These are phyloP conservation scores for Anacardium occidentale DNA, from an alignment of 345 rosid genomes.

Conservation along the genomic window DNA sequence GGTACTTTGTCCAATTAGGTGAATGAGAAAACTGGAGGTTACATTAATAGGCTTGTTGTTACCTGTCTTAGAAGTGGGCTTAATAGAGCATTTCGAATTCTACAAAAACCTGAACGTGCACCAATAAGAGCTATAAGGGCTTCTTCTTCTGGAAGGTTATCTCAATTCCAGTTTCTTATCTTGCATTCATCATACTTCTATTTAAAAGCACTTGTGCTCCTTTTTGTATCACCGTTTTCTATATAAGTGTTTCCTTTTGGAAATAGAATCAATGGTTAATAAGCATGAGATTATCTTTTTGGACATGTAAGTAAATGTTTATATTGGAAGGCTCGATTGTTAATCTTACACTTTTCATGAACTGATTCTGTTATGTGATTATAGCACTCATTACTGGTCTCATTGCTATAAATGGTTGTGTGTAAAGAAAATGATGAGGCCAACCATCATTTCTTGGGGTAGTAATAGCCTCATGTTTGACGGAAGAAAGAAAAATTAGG, in stretches of 20 bases:
- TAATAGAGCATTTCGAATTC: slow-evolving; percentile 77
- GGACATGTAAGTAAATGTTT: background rate
- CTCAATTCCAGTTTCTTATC: slow-evolving; percentile 16
- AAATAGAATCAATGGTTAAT: background rate
- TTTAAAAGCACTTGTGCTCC: slow-evolving; percentile 5
- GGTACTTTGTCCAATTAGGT: slow-evolving; percentile 50
- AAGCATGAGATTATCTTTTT: background rate
- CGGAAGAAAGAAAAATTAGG: background rate
- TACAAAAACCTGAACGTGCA: slow-evolving; percentile 96
- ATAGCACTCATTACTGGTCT: background rate
- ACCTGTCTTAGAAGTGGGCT: slow-evolving; percentile 97
- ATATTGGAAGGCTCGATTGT: background rate
- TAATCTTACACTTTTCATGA: background rate
- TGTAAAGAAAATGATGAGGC: background rate
- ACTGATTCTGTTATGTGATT: background rate
- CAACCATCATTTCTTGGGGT: background rate
- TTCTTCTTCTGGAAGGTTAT: slow-evolving; percentile 97
- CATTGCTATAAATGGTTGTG: background rate
- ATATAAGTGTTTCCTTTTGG: background rate
- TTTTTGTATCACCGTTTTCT: background rate
- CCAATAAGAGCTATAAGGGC: slow-evolving; percentile 93
- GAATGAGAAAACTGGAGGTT: slow-evolving; percentile 90
- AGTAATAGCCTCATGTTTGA: background rate
- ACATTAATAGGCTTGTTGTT: slow-evolving; percentile 77
- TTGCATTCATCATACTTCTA: background rate